Conservation (phyloP, 768 basidiomycete genomes). For the Lenzites betulinus region DNA sequence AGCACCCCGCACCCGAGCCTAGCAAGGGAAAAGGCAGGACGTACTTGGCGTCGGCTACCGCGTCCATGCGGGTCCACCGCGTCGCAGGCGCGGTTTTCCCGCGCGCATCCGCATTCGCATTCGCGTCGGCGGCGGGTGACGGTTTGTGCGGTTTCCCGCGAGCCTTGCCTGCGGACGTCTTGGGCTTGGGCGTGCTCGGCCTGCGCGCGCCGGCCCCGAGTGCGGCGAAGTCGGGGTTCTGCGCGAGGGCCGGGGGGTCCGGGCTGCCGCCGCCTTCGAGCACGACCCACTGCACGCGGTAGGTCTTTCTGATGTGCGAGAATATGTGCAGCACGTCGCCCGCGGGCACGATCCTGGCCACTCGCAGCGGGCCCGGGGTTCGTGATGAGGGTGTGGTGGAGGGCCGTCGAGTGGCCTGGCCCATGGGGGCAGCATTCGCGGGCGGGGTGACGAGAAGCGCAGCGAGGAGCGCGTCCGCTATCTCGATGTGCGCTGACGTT, state of each 20-base stretch:
- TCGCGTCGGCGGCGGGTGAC: not conserved
- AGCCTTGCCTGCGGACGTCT: slow-evolving; percentile 8
- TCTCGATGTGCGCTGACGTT: slow-evolving; percentile 36
- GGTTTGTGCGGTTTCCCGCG: slow-evolving; percentile 4
- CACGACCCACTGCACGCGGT: slow-evolving; percentile 71
- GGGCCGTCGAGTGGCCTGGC: slow-evolving; percentile 11
- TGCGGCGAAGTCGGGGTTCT: slow-evolving; percentile 2
- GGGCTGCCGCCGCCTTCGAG: slow-evolving; percentile 54
- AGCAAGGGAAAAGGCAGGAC: slow-evolving; percentile 28
- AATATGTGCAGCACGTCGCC: slow-evolving; percentile 82
- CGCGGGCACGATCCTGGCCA: slow-evolving; percentile 50
- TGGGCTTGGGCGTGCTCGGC: no score
- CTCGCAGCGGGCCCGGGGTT: slow-evolving; percentile 25
- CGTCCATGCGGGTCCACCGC: slow-evolving; percentile 54
- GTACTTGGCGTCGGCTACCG: slow-evolving; percentile 64
- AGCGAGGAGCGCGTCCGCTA: slow-evolving; percentile 41
- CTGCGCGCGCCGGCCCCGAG: slow-evolving; percentile 12
- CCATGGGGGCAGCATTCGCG: slow-evolving; percentile 11
- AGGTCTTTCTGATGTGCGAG: slow-evolving; percentile 89
- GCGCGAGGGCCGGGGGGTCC: slow-evolving; percentile 40
- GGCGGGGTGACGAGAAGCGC: slow-evolving; percentile 38
- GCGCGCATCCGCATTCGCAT: slow-evolving; percentile 11
- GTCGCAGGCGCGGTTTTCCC: slow-evolving; percentile 30
- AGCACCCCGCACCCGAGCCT: not conserved
- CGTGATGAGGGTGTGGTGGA: slow-evolving; percentile 1